Conservation (phyloP, 192 early-diverging fungal genomes). For the Coemansia sp. region DNA sequence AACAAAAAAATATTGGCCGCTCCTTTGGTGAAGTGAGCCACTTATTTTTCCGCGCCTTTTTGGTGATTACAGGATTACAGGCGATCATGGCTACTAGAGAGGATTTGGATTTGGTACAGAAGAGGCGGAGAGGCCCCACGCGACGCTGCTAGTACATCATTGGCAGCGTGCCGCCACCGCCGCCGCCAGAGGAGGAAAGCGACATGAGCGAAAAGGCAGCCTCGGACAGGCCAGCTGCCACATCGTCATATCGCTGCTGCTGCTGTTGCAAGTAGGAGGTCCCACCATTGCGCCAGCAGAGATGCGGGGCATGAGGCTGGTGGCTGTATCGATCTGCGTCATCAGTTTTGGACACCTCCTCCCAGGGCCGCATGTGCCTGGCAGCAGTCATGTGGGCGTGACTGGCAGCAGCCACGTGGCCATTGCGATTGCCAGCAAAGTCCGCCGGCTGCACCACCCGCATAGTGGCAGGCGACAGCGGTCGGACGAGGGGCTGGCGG, state of each 20-base stretch:
- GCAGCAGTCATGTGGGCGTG: conserved; percentile 14
- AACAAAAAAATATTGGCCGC: too few species aligned
- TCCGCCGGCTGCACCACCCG: too few species aligned
- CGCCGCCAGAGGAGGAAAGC: conserved; percentile 25
- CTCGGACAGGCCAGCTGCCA: conserved; percentile 27
- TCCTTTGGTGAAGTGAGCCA: too few species aligned
- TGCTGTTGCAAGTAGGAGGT: not conserved
- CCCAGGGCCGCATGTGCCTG: conserved; percentile 47
- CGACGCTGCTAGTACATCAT: not conserved
- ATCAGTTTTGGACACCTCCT: conserved; percentile 7
- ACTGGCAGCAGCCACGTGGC: conserved; percentile 20
- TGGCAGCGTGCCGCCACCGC: not conserved
- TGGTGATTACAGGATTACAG: not conserved
- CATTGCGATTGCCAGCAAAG: not conserved
- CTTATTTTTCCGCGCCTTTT: not conserved
- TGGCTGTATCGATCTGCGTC: not conserved
- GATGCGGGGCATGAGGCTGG: not conserved
- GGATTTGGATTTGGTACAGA: too few species aligned
- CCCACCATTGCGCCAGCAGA: not conserved
- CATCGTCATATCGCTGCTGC: conserved; percentile 7
- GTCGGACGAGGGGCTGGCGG: conserved; percentile 13
- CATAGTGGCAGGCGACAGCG: not conserved
- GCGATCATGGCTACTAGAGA: not conserved
- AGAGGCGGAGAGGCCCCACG: too few species aligned
- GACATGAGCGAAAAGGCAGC: conserved; percentile 54